These are phyloP conservation scores for Epicoccum sorghinum DNA, from an alignment of 2,329 filamentous ascomycete genomes.

Conservation along the genomic window DNA sequence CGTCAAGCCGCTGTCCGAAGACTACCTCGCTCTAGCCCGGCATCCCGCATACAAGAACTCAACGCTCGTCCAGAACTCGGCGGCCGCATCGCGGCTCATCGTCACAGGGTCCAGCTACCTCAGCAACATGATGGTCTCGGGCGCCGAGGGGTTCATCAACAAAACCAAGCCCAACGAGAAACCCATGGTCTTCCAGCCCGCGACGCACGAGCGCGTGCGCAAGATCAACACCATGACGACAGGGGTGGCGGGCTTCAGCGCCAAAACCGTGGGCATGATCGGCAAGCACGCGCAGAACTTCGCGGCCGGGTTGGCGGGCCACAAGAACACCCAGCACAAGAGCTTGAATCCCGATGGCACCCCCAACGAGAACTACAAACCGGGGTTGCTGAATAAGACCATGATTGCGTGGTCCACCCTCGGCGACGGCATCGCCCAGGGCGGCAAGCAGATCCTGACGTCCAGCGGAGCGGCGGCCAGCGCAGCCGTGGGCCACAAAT, in stretches of 20 bases:
- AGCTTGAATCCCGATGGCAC: conserved; percentile 75
- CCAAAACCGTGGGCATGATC: conserved; percentile 86
- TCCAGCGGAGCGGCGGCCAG: conserved; percentile 79
- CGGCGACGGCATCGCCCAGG: conserved; percentile 90
- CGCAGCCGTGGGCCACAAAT: conserved; percentile 86
- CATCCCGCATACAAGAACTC: conserved; percentile 94
- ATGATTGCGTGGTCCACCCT: conserved; percentile 96
- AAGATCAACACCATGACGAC: conserved; percentile 88
- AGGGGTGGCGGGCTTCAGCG: conserved; percentile 77
- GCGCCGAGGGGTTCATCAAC: conserved; percentile 80
- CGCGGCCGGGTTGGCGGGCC: conserved; percentile 75
- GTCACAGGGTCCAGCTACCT: conserved; percentile 85
- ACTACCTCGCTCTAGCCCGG: conserved; percentile 76
- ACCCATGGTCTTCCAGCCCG: conserved; percentile 85
- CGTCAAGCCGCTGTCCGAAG: conserved; percentile 69
- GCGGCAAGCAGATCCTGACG: conserved; percentile 76
- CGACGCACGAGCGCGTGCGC: conserved; percentile 83
- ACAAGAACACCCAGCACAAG: conserved; percentile 62
- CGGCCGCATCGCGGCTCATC: conserved; percentile 86
- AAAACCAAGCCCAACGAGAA: conserved; percentile 78
- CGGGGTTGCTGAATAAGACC: conserved; percentile 91
- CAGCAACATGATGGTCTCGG: conserved; percentile 75
- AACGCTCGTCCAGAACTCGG: conserved; percentile 82
- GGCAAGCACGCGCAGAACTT: conserved; percentile 86
- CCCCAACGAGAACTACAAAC: conserved; percentile 72